phyloP scores from a whole-genome alignment of 2,329 filamentous ascomycete species.

The Phialophora expanda region DNA sequence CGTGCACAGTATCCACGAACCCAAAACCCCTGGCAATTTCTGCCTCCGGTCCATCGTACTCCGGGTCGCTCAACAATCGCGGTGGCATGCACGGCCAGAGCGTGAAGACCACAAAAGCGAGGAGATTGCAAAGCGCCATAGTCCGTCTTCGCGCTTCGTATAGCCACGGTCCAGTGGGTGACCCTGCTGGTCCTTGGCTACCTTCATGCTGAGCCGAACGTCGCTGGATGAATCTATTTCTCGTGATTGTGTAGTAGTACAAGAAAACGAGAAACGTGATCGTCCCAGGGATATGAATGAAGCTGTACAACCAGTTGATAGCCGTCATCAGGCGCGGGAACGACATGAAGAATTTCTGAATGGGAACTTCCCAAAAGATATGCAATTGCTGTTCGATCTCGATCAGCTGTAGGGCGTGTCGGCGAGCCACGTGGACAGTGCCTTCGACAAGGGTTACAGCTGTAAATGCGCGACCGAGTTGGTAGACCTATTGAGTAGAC shows the following conservation, averaged over 20 bases:
- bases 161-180: conserved; percentile 56
- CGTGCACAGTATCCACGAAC: conserved; percentile 66
- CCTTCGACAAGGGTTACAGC: conserved; percentile 70
- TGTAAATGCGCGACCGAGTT: conserved; percentile 73
- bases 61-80: conserved; percentile 59
- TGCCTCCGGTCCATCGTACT: conserved; percentile 61
- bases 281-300: conserved; percentile 78
- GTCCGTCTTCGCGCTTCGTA: conserved; percentile 63
- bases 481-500: conserved; percentile 64
- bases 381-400: conserved; percentile 67
- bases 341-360: conserved; percentile 64
- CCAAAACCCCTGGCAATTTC: conserved; percentile 64
- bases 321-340: conserved; percentile 65
- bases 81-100: conserved; percentile 67
- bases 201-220: conserved; percentile 47
- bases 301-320: conserved; percentile 76
- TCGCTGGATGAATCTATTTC: conserved; percentile 55
- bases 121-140: conserved; percentile 63
- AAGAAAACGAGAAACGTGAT: conserved; percentile 71
- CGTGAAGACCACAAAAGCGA: conserved; percentile 65
- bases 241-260: conserved; percentile 72
- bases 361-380: conserved; percentile 67
- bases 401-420: conserved; percentile 71
- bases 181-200: conserved; percentile 45
- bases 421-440: conserved; percentile 70